These are phyloP conservation scores for Phytophthora sansomeana DNA, from an alignment of 352 stramenopile genomes.

Conservation along the genomic window DNA sequence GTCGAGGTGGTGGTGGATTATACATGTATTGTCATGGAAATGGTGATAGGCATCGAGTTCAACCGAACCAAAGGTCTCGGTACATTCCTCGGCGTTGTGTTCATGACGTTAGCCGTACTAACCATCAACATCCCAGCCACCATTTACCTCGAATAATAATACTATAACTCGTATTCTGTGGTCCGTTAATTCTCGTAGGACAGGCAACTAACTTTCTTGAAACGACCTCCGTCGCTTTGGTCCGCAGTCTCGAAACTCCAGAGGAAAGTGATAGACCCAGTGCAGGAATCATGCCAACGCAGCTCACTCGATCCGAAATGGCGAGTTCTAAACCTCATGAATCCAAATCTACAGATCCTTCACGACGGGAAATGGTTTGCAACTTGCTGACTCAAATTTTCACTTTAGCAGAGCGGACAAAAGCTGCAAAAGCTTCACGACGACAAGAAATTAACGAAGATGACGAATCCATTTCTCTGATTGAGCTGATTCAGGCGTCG, in stretches of 20 bases:
- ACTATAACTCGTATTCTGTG: too few species aligned
- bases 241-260: conserved; percentile 27
- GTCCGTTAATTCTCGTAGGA: too few species aligned
- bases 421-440: conserved; percentile 18
- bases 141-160: background rate
- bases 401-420: conserved; percentile 37
- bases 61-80: conserved; percentile 14
- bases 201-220: conserved; percentile 8
- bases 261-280: too few species aligned
- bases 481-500: conserved; percentile 72
- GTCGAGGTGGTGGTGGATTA: conserved; percentile 23
- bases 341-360: conserved; percentile 5
- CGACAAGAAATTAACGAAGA: background rate
- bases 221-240: conserved; percentile 26
- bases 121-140: conserved; percentile 6
- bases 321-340: conserved; percentile 7
- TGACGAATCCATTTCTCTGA: conserved; percentile 50
- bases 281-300: conserved; percentile 16
- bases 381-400: conserved; percentile 64
- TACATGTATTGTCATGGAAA: conserved; percentile 28
- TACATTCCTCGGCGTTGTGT: conserved; percentile 28
- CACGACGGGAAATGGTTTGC: conserved; percentile 32
- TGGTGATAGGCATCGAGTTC: conserved; percentile 23
- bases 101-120: conserved; percentile 10
- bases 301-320: background rate